Evolutionary conservation across 2,329 filamentous ascomycete genomes (phyloP), one percentile per base, ranked within the genome.

Genomic region (Fusarium succisae): DNA sequence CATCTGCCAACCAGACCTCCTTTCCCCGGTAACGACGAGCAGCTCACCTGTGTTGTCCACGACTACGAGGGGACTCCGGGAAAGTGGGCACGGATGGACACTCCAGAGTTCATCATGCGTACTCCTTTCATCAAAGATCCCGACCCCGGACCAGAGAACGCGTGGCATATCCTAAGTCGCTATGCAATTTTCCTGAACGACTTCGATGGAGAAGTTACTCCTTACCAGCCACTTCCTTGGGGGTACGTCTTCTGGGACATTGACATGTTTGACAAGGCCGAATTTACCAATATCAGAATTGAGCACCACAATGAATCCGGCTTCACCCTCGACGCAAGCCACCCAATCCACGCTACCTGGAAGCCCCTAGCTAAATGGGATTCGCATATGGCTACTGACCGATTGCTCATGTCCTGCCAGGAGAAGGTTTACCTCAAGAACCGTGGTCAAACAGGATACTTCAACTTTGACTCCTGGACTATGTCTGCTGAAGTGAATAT

Each of bases 221-320:
- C 39, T 15, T 26, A 37, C 22, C 35, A 39, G 5, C 17, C 17
- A 15, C 26, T 43, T 2, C 28, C 54, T 3, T 67, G 71, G 53
- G 70, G 47, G 4, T 74, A 71, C 5, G 48, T 63, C 22, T 71
- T 74, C 28, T 74, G 66, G 66, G 66, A 71, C 8, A n/a, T 63
- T 13, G 22, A 38, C 2, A 73, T 71, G 70, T 58, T 73, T 4
- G 24, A 70, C 11, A 28, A 39, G 3, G 39, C 57, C 2, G 38
- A 35, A 8, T 32, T 70, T 6, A 37, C 24, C 7, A 37, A 56
- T 4, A 54, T 72, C n/a, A 28, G 30, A 15, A 17, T 15, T 7
- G 37, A 55, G 12, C 26, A 45, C 5, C 24, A 18, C 6, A 17
- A 30, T 15, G 45, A 26, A 24, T 17, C 26, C 4, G 54, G 45